Conservation (phyloP, 1,139 yeast genomes). For the Yamadazyma diospyri region DNA sequence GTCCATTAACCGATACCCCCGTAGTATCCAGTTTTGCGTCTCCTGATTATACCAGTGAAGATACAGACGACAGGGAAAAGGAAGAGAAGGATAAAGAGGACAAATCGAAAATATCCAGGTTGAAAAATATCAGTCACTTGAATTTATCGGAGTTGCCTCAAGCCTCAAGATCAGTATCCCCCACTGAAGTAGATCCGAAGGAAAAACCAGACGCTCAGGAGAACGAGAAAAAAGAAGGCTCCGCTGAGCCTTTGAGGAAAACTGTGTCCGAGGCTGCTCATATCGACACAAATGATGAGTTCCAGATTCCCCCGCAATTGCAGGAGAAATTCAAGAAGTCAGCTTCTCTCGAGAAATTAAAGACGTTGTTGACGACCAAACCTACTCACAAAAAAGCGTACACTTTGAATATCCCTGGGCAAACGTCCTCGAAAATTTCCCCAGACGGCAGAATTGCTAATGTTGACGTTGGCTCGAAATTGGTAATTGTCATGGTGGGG, state of each 20-base stretch:
- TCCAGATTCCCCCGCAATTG: slow-evolving; percentile 27
- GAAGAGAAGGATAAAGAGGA: slow-evolving; percentile 20
- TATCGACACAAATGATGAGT: slow-evolving; percentile 12
- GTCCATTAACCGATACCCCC: slow-evolving; percentile 74
- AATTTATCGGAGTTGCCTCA: slow-evolving; percentile 32
- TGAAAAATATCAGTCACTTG: slow-evolving; percentile 43
- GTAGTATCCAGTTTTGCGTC: slow-evolving; percentile 53
- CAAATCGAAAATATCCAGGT: slow-evolving; percentile 14
- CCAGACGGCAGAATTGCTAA: slow-evolving; percentile 82
- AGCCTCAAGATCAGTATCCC: slow-evolving; percentile 11
- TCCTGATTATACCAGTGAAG: slow-evolving; percentile 36
- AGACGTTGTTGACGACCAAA: slow-evolving; percentile 34
- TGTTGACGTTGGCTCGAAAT: slow-evolving; percentile 70
- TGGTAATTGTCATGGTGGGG: slow-evolving; percentile 94
- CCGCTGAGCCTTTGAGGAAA: slow-evolving; percentile 7
- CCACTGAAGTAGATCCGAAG: slow-evolving; percentile 5
- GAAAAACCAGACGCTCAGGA: neutral
- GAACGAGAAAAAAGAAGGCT: neutral
- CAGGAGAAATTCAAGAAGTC: slow-evolving; percentile 38
- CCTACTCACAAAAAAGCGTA: slow-evolving; percentile 56
- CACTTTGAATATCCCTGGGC: slow-evolving; percentile 89
- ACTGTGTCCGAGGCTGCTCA: slow-evolving; percentile 6
- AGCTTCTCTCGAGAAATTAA: slow-evolving; percentile 41
- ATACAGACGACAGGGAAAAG: slow-evolving; percentile 4
- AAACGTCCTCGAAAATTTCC: slow-evolving; percentile 75